A percentile compares a stretch with the other conserved stretches of the same genome.
Conservation (phyloP, 1,284 basidiomycete genomes). For the Porogramme epimiltina region DNA sequence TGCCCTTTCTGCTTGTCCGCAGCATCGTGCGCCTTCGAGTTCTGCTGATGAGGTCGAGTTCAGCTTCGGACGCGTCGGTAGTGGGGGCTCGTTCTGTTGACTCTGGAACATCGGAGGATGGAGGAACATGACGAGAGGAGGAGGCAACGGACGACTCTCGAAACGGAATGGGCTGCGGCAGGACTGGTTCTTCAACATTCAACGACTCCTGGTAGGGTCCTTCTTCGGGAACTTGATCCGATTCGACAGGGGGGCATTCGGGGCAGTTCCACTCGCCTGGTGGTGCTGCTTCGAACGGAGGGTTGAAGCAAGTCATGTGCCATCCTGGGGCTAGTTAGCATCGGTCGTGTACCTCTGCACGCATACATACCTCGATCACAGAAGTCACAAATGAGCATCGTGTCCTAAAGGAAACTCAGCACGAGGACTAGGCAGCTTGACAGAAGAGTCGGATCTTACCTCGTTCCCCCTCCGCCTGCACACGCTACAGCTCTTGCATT, state of each 20-base stretch:
- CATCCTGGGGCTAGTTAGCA: slow-evolving; percentile 56
- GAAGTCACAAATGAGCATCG: slow-evolving; percentile 90
- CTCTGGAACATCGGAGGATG: slow-evolving; percentile 11
- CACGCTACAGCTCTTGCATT: slow-evolving; percentile 93
- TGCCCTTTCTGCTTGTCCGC: slow-evolving; percentile 24
- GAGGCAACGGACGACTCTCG: slow-evolving; percentile 51
- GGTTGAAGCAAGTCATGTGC: slow-evolving; percentile 88
- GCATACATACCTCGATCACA: slow-evolving; percentile 81
- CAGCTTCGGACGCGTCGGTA: slow-evolving; percentile 30
- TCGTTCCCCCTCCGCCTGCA: slow-evolving; percentile 88
- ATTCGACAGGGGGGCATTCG: slow-evolving; percentile 45
- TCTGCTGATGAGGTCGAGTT: slow-evolving; percentile 28
- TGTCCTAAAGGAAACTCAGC: slow-evolving; percentile 51
- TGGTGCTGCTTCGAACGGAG: slow-evolving; percentile 71
- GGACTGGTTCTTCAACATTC: slow-evolving; percentile 9
- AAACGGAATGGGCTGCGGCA: slow-evolving; percentile 2
- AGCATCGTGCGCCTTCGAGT: slow-evolving; percentile 20
- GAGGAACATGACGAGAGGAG: slow-evolving; percentile 41
- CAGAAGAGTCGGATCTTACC: slow-evolving; percentile 52
- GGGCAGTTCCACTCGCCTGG: slow-evolving; percentile 80
- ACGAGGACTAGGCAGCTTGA: background rate
- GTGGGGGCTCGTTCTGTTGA: slow-evolving; percentile 12
- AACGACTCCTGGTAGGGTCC: slow-evolving; percentile 6
- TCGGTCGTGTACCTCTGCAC: slow-evolving; percentile 12
- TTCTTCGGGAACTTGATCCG: slow-evolving; percentile 5